phyloP scores from a whole-genome alignment of 805 yeast species.

The Suhomyces sp. region DNA sequence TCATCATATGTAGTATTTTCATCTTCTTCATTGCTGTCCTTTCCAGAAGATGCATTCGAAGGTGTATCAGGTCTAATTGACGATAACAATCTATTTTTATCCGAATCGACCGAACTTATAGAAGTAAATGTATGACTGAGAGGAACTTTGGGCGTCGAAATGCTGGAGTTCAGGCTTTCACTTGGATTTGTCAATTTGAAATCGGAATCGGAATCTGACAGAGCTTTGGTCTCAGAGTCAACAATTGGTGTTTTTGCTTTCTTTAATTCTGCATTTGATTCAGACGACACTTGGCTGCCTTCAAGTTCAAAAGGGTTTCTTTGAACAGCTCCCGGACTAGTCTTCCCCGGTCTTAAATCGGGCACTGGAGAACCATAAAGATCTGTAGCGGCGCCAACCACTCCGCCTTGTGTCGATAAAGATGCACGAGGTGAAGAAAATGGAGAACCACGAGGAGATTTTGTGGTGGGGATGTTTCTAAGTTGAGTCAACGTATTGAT shows the following conservation, averaged over 20 bases:
- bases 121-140: neutral
- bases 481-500: conserved; percentile 40
- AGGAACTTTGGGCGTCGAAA: neutral
- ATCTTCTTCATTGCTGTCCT: conserved; percentile 8
- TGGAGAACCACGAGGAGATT: conserved; percentile 39
- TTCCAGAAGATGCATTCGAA: conserved; percentile 3
- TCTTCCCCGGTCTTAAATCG: conserved; percentile 14
- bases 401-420: conserved; percentile 31
- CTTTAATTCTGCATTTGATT: neutral
- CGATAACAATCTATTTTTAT: conserved; percentile 6
- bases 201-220: neutral
- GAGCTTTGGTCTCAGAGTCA: neutral
- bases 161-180: neutral
- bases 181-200: neutral
- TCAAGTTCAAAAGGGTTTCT: neutral
- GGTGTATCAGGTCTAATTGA: conserved; percentile 6
- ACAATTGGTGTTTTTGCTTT: neutral
- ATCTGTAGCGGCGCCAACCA: conserved; percentile 7
- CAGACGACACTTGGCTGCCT: neutral
- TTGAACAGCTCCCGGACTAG: neutral
- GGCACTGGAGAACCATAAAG: conserved; percentile 17
- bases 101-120: neutral
- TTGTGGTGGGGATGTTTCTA: conserved; percentile 33
- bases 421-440: conserved; percentile 50
- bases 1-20: neutral